Evolutionary conservation across 768 basidiomycete genomes (phyloP).

Genomic region (Lentinula guzmanii): DNA sequence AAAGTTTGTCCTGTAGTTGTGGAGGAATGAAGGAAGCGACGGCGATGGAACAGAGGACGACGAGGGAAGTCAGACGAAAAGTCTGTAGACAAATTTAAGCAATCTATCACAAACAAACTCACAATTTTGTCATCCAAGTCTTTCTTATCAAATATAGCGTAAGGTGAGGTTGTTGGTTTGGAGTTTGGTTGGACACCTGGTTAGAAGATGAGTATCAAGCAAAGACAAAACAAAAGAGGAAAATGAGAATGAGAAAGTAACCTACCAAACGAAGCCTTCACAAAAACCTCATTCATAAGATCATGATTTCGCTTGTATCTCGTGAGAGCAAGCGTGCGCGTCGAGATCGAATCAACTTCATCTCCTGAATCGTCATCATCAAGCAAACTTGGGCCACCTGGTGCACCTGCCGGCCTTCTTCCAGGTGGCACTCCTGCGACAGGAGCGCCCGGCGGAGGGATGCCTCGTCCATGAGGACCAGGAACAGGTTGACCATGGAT

Average conservation of each 20-base stretch:
- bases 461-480: not conserved
- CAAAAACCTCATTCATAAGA: constrained; percentile 79
- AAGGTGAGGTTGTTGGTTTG: constrained; percentile 35
- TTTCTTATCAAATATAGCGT: constrained; percentile 52
- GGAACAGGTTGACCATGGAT: not conserved
- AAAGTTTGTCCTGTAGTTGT: constrained; percentile 42
- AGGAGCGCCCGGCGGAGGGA: not conserved
- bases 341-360: constrained; percentile 66
- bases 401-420: constrained; percentile 14
- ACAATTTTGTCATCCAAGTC: constrained; percentile 57
- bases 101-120: constrained; percentile 15
- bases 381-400: not conserved
- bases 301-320: constrained; percentile 80
- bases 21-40: not conserved
- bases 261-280: constrained; percentile 61
- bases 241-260: constrained; percentile 6
- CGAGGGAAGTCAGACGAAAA: not conserved
- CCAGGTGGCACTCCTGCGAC: constrained; percentile 23
- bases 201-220: not conserved
- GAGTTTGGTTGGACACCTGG: constrained; percentile 40
- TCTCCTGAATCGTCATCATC: constrained; percentile 23
- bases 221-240: not conserved
- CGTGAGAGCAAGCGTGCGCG: constrained; percentile 62
- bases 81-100: too few relatives aligned
- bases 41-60: not conserved